Evolutionary conservation across 352 stramenopile genomes (phyloP).

Genomic region (Globisporangium recalcitrans): DNA sequence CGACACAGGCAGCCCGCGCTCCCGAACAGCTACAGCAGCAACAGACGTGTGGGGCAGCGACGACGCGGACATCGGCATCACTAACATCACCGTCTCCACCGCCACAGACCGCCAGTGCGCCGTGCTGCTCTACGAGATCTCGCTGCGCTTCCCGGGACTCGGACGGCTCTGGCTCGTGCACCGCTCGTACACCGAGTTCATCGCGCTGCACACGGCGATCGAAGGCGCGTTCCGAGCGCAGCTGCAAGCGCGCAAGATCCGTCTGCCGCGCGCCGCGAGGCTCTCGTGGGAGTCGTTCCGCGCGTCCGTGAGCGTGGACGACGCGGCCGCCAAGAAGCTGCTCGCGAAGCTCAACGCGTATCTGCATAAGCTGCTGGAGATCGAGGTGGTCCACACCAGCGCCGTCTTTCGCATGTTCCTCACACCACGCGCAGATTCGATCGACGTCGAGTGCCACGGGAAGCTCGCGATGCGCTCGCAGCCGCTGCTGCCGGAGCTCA

Average conservation of each 20-base stretch:
- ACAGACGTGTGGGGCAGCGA: conserved; percentile 29
- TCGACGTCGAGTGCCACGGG: conserved; percentile 23
- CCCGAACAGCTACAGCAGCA: neutral
- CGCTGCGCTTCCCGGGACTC: conserved; percentile 40
- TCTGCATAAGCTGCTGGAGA: conserved; percentile 54
- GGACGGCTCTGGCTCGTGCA: conserved; percentile 43
- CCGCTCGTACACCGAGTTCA: conserved; percentile 47
- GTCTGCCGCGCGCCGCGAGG: conserved; percentile 34
- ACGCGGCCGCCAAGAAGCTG: conserved; percentile 30
- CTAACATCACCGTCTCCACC: conserved; percentile 19
- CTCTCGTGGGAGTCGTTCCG: conserved; percentile 33
- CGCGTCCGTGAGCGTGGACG: conserved; percentile 13
- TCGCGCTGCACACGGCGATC: conserved; percentile 34
- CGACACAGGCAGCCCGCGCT: neutral
- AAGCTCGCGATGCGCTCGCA: neutral
- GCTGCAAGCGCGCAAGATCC: conserved; percentile 35
- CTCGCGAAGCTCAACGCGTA: conserved; percentile 54
- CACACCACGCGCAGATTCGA: conserved; percentile 28
- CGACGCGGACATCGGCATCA: conserved; percentile 50
- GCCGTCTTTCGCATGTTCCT: conserved; percentile 42
- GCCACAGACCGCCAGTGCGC: conserved; percentile 14
- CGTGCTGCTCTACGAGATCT: conserved; percentile 47
- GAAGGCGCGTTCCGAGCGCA: conserved; percentile 19
- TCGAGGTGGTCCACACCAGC: conserved; percentile 39
- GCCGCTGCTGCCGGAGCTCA: conserved; percentile 2